phyloP scores from a whole-genome alignment of 495 filamentous ascomycete species.

The Aspergillus ellipticus region DNA sequence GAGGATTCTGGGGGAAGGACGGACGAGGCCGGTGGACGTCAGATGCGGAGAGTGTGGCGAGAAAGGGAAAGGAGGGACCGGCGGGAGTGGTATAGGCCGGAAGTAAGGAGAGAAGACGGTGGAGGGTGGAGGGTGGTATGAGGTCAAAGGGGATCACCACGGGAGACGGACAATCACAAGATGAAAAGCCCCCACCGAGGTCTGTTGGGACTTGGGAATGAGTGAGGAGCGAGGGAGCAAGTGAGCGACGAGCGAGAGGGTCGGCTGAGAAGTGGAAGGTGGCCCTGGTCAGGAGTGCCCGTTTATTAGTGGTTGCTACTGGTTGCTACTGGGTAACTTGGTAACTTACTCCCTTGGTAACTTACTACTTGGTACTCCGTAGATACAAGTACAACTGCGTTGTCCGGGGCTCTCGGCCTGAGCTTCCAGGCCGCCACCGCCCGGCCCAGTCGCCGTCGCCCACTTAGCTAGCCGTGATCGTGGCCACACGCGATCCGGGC shows the following conservation, averaged over 20 bases:
- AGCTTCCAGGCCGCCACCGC: constrained; percentile 11
- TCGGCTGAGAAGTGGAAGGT: constrained; percentile 1
- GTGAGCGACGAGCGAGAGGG: constrained; percentile 5
- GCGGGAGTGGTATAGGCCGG: constrained; percentile 1
- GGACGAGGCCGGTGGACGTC: constrained; percentile 6
- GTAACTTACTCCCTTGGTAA: too few species aligned
- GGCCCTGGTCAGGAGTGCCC: constrained; percentile 4
- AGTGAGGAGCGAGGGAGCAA: neutral
- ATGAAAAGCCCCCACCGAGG: constrained; percentile 12
- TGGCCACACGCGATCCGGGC: too few species aligned
- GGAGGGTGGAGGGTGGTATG: constrained; percentile 4
- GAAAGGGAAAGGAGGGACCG: constrained; percentile 11
- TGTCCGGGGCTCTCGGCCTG: too few species aligned
- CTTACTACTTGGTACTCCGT: too few species aligned
- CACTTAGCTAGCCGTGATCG: neutral
- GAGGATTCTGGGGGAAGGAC: neutral
- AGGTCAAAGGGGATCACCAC: constrained; percentile 10
- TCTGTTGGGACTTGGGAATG: constrained; percentile 8
- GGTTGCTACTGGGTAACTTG: too few species aligned
- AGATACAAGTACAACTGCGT: neutral
- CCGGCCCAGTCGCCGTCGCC: neutral
- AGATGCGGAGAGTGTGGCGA: constrained; percentile 20
- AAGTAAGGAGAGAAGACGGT: constrained; percentile 11
- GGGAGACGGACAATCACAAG: constrained; percentile 20
- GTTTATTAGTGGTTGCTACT: neutral